These are phyloP conservation scores for Oryza meyeriana DNA, from an alignment of 176 grass and related monocot genomes.

Conservation along the genomic window DNA sequence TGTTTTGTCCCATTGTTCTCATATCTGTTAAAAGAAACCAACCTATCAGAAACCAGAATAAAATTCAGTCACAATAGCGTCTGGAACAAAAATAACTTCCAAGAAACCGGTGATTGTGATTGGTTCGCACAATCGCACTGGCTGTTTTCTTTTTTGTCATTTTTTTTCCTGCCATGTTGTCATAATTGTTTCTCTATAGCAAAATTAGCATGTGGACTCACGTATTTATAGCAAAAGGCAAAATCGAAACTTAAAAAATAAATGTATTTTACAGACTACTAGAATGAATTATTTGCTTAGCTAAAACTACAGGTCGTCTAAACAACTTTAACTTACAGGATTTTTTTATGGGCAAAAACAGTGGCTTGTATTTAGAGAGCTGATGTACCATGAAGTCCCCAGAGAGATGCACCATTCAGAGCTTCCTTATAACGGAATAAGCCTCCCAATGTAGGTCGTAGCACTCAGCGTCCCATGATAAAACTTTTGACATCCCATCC, in stretches of 20 bases:
- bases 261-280: not conserved
- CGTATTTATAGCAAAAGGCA: not conserved
- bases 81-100: not conserved
- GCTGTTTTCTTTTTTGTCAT: not conserved
- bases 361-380: not conserved
- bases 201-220: not conserved
- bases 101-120: not conserved
- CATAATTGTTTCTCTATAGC: not conserved
- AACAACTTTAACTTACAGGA: not conserved
- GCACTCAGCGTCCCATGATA: slow-evolving; percentile 48
- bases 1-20: not conserved
- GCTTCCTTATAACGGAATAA: slow-evolving; percentile 44
- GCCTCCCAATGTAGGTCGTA: slow-evolving; percentile 45
- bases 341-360: not conserved
- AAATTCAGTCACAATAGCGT: not conserved
- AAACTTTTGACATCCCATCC: slow-evolving; percentile 47
- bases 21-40: not conserved
- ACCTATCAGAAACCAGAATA: not conserved
- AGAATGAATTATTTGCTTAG: not conserved
- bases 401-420: slow-evolving; percentile 19
- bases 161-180: not conserved
- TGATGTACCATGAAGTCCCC: not conserved
- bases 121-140: not conserved
- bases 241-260: not conserved
- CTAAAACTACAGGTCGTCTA: not conserved